Evolutionary conservation across 1,284 basidiomycete genomes (phyloP).

Genomic region (Leccinum angustisporum): DNA sequence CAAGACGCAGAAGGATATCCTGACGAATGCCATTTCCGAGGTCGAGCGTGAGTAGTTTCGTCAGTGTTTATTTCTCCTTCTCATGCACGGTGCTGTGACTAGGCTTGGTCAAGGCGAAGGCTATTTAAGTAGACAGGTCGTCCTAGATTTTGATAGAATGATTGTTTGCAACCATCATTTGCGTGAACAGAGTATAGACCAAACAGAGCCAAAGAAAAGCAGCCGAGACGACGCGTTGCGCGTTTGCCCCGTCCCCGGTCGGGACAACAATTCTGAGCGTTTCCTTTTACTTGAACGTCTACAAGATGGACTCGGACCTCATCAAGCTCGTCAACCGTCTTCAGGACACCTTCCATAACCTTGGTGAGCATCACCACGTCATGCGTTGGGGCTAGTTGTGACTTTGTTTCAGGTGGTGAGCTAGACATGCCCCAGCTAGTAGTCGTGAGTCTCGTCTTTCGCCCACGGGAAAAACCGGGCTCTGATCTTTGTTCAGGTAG

Average conservation of each 20-base stretch:
- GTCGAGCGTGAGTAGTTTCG: slow-evolving; percentile 79
- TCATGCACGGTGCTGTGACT: slow-evolving; percentile 13
- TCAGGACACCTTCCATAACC: slow-evolving; percentile 84
- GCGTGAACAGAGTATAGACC: slow-evolving; percentile 7
- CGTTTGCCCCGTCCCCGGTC: slow-evolving; percentile 6
- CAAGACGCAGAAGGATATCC: slow-evolving; percentile 91
- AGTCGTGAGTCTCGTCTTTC: slow-evolving; percentile 53
- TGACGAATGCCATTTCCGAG: slow-evolving; percentile 83
- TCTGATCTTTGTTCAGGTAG: slow-evolving; percentile 53
- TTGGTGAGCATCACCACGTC: slow-evolving; percentile 51
- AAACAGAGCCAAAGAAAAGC: slow-evolving; percentile 34
- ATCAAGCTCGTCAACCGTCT: slow-evolving; percentile 96
- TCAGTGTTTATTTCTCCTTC: not conserved
- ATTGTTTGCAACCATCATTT: slow-evolving; percentile 7
- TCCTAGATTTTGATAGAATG: slow-evolving; percentile 30
- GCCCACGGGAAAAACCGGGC: no score
- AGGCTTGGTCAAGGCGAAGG: slow-evolving; percentile 73
- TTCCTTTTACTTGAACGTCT: slow-evolving; percentile 16
- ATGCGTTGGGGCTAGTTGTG: slow-evolving; percentile 12
- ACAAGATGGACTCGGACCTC: slow-evolving; percentile 86
- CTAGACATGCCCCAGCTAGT: slow-evolving; percentile 85
- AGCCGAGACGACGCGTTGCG: slow-evolving; percentile 38
- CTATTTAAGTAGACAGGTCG: slow-evolving; percentile 45
- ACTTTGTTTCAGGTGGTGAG: slow-evolving; percentile 62
- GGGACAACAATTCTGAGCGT: slow-evolving; percentile 1